Percentiles rank a stretch among this genome's conserved stretches.
Evolutionary conservation across 139 green algal species (phyloP).

Genomic region (Ulvella scutata): DNA sequence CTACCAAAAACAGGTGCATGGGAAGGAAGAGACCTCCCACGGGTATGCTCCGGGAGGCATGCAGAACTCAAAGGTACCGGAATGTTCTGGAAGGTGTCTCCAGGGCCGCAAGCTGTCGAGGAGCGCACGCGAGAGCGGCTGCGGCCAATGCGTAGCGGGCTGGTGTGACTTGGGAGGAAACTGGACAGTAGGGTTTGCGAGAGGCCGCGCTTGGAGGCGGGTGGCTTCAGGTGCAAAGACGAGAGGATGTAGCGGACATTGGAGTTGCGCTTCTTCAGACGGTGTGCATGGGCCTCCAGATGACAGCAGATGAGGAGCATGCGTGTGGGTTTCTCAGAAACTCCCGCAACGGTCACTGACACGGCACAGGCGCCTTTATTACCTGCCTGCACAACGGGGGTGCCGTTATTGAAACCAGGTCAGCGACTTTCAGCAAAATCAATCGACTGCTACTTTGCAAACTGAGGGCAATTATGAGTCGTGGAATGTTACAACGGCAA

Average conservation of each 20-base stretch:
- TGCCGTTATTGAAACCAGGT: background rate
- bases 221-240: background rate
- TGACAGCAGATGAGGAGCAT: constrained; percentile 1
- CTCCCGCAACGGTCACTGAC: background rate
- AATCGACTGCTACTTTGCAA: background rate
- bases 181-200: background rate
- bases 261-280: background rate
- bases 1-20: no score
- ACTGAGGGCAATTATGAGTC: no score
- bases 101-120: no score
- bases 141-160: background rate
- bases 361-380: background rate
- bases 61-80: no score
- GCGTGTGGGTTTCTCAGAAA: background rate
- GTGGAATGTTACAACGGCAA: no score
- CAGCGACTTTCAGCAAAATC: background rate
- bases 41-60: no score
- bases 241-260: background rate
- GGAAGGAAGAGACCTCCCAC: no score
- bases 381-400: background rate
- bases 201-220: background rate
- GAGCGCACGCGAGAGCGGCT: background rate
- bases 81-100: no score
- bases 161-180: background rate
- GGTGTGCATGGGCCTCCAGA: background rate